Conservation (phyloP, 2,329 filamentous ascomycete species). For the Emmonsiellopsis sp. region DNA sequence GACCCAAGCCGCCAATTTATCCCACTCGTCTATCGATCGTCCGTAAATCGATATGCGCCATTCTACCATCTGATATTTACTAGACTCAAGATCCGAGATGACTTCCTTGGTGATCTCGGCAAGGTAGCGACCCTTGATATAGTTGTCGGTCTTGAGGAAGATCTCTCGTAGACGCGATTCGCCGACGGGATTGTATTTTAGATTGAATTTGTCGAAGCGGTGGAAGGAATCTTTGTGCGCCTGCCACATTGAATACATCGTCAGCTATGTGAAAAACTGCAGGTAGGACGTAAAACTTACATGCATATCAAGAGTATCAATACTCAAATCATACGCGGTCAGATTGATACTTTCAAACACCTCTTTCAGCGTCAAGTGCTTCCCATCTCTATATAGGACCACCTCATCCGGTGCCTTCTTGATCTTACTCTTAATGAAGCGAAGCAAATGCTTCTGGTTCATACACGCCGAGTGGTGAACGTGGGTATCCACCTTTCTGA, state of each 20-base stretch:
- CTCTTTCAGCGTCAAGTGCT: constrained; percentile 79
- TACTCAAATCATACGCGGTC: constrained; percentile 94
- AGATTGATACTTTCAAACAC: constrained; percentile 97
- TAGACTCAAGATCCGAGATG: constrained; percentile 91
- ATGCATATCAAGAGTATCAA: constrained; percentile 98
- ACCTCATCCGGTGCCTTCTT: constrained; percentile 95
- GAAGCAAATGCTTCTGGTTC: constrained; percentile 97
- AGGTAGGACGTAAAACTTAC: constrained; percentile 40
- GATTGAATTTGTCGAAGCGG: constrained; percentile 98
- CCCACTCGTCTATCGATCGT: constrained; percentile 87
- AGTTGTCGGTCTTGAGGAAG: constrained; percentile 97
- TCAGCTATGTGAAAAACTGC: constrained; percentile 5
- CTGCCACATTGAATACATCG: constrained; percentile 29
- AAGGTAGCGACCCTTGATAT: constrained; percentile 88
- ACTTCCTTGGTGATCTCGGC: constrained; percentile 98
- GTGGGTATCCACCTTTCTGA: constrained; percentile 96
- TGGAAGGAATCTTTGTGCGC: constrained; percentile 97
- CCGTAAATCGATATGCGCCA: constrained; percentile 99
- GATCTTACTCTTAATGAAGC: constrained; percentile 99
- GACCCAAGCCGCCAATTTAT: constrained; percentile 94
- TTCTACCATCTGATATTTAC: constrained; percentile 99
- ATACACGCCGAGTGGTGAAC: constrained; percentile 99
- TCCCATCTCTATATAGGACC: constrained; percentile 84
- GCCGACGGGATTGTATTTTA: constrained; percentile 96
- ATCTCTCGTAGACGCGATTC: constrained; percentile 95